Evolutionary conservation across 768 basidiomycete genomes (phyloP).

Genomic region (Pisolithus sp.): DNA sequence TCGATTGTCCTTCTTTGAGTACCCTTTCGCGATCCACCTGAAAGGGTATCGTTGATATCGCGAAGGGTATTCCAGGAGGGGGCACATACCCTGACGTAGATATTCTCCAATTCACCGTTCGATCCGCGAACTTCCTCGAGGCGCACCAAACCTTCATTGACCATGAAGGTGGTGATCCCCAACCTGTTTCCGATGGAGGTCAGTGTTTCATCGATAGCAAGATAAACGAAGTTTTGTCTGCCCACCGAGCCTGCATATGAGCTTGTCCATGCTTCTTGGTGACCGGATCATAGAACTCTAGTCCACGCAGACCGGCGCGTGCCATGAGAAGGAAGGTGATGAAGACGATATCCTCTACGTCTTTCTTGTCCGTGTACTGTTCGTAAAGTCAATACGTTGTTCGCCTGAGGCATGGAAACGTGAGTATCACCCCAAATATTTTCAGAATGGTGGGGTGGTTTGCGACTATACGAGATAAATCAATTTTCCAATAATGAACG

Average conservation of each 20-base stretch:
- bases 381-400: not conserved
- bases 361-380: constrained; percentile 62
- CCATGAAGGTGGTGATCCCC: constrained; percentile 78
- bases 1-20: constrained; percentile 56
- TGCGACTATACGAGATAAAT: constrained; percentile 41
- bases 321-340: constrained; percentile 83
- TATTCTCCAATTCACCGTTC: constrained; percentile 55
- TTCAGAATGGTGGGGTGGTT: constrained; percentile 70
- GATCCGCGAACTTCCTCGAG: constrained; percentile 61
- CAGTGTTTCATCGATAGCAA: not conserved
- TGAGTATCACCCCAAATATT: constrained; percentile 63
- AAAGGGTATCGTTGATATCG: not conserved
- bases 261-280: constrained; percentile 84
- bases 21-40: constrained; percentile 71
- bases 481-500: not conserved
- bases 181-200: constrained; percentile 36
- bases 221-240: not conserved
- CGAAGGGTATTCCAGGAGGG: not conserved
- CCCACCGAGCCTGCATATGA: constrained; percentile 84
- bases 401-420: not conserved
- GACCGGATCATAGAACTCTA: constrained; percentile 78
- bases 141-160: constrained; percentile 60
- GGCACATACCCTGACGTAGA: constrained; percentile 57
- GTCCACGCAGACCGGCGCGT: constrained; percentile 69
- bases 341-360: constrained; percentile 73